A percentile compares a stretch with the other conserved stretches of the same genome.
Evolutionary conservation across 2,329 filamentous ascomycete species (phyloP).

Genomic region (Simplicillium aogashimaense): DNA sequence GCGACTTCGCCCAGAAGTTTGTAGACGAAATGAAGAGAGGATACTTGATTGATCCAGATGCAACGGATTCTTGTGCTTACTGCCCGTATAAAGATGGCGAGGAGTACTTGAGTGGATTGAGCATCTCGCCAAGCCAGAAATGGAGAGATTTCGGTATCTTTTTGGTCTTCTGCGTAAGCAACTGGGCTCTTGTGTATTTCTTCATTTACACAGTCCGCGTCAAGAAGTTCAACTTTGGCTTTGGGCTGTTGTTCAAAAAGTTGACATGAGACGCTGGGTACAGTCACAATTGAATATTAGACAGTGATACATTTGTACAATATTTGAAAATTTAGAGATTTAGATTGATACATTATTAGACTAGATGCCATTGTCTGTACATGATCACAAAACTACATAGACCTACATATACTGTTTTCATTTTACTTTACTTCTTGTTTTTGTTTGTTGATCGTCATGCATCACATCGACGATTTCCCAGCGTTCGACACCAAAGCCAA

Average conservation of each 20-base stretch:
- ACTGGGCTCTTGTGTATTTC: constrained; percentile 65
- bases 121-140: constrained; percentile 45
- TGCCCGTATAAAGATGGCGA: constrained; percentile 49
- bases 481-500: no score
- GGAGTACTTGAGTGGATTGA: constrained; percentile 53
- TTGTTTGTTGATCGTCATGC: no score
- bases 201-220: constrained; percentile 68
- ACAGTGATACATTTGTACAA: no score
- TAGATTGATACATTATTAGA: no score
- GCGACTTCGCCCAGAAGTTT: constrained; percentile 52
- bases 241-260: constrained; percentile 41
- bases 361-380: no score
- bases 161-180: constrained; percentile 58
- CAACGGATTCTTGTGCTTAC: constrained; percentile 53
- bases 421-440: no score
- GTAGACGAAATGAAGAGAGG: constrained; percentile 37
- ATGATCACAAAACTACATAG: no score
- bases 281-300: no score
- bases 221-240: constrained; percentile 60
- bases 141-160: constrained; percentile 66
- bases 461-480: no score
- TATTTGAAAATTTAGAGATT: no score
- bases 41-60: constrained; percentile 53
- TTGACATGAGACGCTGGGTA: no score
- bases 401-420: no score